phyloP scores from a whole-genome alignment of 1,284 basidiomycete species.

The Austroboletus rostrupii region DNA sequence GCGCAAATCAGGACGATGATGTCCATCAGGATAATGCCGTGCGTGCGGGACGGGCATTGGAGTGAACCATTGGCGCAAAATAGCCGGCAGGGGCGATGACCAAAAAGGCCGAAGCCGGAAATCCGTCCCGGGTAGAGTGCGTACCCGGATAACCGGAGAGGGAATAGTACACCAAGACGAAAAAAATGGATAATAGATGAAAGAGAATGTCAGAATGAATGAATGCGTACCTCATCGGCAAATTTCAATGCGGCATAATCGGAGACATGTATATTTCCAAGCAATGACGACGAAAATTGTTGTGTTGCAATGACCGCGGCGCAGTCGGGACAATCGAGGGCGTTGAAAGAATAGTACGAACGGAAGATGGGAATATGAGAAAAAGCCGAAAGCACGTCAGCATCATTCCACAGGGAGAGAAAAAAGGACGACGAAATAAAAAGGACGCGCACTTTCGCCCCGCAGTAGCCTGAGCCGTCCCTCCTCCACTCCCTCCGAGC shows the following conservation, averaged over 20 bases:
- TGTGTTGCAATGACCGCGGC: background rate
- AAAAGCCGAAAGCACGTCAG: constrained; percentile 11
- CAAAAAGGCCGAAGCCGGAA: constrained; percentile 2
- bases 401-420: background rate
- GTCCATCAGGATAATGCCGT: constrained; percentile 4
- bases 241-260: background rate
- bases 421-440: background rate
- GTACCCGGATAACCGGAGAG: constrained; percentile 9
- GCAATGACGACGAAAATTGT: background rate
- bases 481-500: constrained; percentile 10
- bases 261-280: background rate
- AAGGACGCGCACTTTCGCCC: constrained; percentile 24
- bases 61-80: background rate
- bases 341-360: background rate
- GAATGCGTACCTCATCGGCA: background rate
- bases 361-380: background rate
- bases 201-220: background rate
- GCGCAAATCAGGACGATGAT: constrained; percentile 16
- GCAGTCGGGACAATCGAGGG: background rate
- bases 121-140: constrained; percentile 8
- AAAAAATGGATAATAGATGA: background rate
- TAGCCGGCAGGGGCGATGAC: constrained; percentile 10
- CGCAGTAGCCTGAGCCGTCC: constrained; percentile 6
- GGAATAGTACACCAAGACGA: background rate
- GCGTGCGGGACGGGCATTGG: constrained; percentile 4